Evolutionary conservation across 192 early-diverging fungal genomes (phyloP).

Genomic region (Linnemannia zychae): DNA sequence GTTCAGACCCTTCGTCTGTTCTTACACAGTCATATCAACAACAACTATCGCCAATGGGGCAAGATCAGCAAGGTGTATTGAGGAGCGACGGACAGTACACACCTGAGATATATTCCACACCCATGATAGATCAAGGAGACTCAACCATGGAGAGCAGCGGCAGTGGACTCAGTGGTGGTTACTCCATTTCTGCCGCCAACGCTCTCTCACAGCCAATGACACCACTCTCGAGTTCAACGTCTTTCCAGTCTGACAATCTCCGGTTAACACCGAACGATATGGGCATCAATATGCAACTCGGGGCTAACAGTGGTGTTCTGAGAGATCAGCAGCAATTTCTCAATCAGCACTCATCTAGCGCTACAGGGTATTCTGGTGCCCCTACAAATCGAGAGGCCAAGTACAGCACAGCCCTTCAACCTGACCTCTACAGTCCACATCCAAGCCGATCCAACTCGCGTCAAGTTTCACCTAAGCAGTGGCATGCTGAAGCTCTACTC

Average conservation of each 20-base stretch:
- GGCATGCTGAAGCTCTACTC: neutral
- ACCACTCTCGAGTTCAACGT: neutral
- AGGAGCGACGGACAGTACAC: neutral
- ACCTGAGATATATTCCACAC: conserved; percentile 14
- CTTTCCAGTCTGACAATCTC: neutral
- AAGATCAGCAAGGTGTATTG: neutral
- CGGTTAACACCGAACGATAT: neutral
- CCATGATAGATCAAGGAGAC: neutral
- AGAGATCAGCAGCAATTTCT: neutral
- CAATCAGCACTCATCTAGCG: neutral
- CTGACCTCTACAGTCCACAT: neutral
- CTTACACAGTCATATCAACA: neutral
- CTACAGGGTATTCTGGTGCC: neutral
- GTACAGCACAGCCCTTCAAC: neutral
- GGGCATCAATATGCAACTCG: neutral
- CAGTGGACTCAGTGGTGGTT: neutral
- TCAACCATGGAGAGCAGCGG: neutral
- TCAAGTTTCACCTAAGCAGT: conserved; percentile 7
- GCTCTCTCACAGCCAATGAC: neutral
- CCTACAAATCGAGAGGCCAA: neutral
- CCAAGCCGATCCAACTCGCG: conserved; percentile 15
- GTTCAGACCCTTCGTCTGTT: neutral
- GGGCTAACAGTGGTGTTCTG: neutral
- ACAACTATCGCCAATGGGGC: neutral
- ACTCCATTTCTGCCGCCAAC: neutral